Percentiles rank a stretch among this genome's conserved stretches.
These are phyloP conservation scores for Lepiota brunneoincarnata DNA, from an alignment of 768 basidiomycete species.

Conservation along the genomic window DNA sequence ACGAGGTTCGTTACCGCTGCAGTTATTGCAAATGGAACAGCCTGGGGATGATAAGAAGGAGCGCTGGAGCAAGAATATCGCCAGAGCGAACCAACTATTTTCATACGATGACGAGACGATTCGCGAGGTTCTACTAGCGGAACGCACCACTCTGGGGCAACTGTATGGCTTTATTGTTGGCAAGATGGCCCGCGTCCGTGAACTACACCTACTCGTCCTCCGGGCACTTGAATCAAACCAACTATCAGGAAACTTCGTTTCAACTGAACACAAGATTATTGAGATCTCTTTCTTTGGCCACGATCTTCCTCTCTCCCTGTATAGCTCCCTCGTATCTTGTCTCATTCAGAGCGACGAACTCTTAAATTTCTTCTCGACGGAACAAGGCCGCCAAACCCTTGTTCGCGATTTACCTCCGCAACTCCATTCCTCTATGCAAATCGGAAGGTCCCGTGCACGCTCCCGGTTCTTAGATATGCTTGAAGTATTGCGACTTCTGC, in stretches of 20 bases:
- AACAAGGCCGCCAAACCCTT: constrained; percentile 43
- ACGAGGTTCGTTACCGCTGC: constrained; percentile 37
- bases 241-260: constrained; percentile 45
- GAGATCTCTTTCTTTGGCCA: constrained; percentile 57
- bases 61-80: constrained; percentile 42
- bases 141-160: constrained; percentile 70
- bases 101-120: constrained; percentile 50
- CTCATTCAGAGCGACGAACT: constrained; percentile 58
- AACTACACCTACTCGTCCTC: constrained; percentile 58
- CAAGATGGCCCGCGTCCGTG: constrained; percentile 58
- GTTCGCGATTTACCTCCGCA: constrained; percentile 52
- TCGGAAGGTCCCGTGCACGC: constrained; percentile 57
- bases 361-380: constrained; percentile 43
- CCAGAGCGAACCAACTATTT: constrained; percentile 51
- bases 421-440: constrained; percentile 50
- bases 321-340: constrained; percentile 61
- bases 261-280: constrained; percentile 53
- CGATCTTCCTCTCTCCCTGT: constrained; percentile 64
- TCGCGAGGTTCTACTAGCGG: constrained; percentile 61
- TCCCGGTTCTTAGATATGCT: constrained; percentile 62
- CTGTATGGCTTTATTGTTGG: constrained; percentile 74
- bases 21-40: constrained; percentile 46
- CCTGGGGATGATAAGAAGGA: constrained; percentile 38
- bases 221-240: constrained; percentile 39
- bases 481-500: constrained; percentile 52